Base-by-base conservation (phyloP, 805 yeast species). In the Wickerhamomyces sydowiorum region DNA sequence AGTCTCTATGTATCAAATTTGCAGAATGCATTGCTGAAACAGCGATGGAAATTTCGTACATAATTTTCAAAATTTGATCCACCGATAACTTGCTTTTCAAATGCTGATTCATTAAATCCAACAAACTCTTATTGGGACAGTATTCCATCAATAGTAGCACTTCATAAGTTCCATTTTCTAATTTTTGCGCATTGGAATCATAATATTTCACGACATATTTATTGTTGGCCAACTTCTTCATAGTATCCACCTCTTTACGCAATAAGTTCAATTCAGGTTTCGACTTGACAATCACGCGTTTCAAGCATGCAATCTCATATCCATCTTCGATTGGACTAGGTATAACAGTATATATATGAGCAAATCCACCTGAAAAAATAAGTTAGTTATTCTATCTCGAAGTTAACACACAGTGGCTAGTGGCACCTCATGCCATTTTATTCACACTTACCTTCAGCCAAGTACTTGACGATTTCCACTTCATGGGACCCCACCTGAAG, bases 71-170 rank as follows among this genome's bases (percentile, higher is more conserved):
- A 35, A 93, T 83, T 62, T 91, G 96, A 12, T 66, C 64, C 54
- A 86, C 95, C 0, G 75, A 66, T 40, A 91, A 70, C 58, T 90
- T 91, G 12, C 87, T 82, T 48, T 85, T 78, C 43, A 91, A 73
- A 40, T 90, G 73, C 17, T 82, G 74, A 63, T 91, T 93, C 98
- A 91, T 90, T 57, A 75, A 90, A 59, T 93, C 96, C 46, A 91
- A 71, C 37, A 95, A 74, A 15, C 96, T 87, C 48, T 84, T 76
- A 59, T 85, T 86, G 10, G 95, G 82, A 60, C 99, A 91, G 53
- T 82, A 76, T 61, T 91, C 99, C 98, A 91, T 93, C 49, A 91
- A 69, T 34, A 91, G 78, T 42, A 91, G 69, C 8, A 93, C 97
- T 64, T 91, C 98, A 60, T 87, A 93, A 1, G 77, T 78, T 9